phyloP scores from a whole-genome alignment of 352 stramenopile genomes.

The Achlya hypogyna region DNA sequence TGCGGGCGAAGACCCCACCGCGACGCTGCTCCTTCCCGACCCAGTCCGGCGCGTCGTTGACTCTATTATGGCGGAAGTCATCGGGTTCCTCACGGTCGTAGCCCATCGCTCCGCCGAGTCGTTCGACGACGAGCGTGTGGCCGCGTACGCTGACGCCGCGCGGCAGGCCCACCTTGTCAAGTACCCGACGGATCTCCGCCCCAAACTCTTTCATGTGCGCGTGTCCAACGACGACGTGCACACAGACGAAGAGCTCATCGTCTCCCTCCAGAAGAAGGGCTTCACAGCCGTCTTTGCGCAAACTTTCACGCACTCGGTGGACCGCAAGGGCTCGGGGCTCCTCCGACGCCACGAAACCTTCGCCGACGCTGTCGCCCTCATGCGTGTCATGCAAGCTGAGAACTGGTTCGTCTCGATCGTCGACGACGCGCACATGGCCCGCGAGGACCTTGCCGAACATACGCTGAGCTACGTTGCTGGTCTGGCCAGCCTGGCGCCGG shows the following conservation, averaged over 20 bases:
- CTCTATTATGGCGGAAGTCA: background rate
- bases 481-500: background rate
- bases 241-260: slow-evolving; percentile 95
- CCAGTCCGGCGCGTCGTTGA: background rate
- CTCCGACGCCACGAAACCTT: slow-evolving; percentile 43
- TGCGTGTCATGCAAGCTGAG: slow-evolving; percentile 67
- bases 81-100: slow-evolving; percentile 5
- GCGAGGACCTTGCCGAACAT: slow-evolving; percentile 42
- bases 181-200: background rate
- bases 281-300: slow-evolving; percentile 37
- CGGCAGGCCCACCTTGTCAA: background rate
- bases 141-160: background rate
- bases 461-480: background rate
- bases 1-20: background rate
- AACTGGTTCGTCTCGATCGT: slow-evolving; percentile 80
- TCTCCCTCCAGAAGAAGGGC: slow-evolving; percentile 74
- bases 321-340: slow-evolving; percentile 65
- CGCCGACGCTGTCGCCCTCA: slow-evolving; percentile 52
- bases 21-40: background rate
- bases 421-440: slow-evolving; percentile 52
- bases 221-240: slow-evolving; percentile 99
- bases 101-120: slow-evolving; percentile 2
- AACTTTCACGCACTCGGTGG: slow-evolving; percentile 57
- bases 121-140: slow-evolving; percentile 11
- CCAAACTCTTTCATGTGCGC: slow-evolving; percentile 65